phyloP scores from a whole-genome alignment of 257 asterid genomes.

The Ajuga chamaepitys region DNA sequence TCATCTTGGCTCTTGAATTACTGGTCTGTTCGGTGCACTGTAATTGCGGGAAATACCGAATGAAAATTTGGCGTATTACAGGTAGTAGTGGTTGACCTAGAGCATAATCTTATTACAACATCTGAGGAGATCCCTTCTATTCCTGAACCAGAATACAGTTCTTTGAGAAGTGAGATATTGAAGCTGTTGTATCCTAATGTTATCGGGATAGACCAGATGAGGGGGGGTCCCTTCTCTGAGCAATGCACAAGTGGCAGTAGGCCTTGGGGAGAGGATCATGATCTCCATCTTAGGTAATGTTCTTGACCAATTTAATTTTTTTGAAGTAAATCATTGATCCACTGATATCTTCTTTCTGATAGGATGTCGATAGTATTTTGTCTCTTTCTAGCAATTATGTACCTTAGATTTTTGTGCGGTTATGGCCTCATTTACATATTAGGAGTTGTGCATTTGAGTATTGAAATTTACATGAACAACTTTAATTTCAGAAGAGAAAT shows the following conservation, averaged over 20 bases:
- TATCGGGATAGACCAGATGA: constrained; percentile 82
- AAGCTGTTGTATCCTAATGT: constrained; percentile 73
- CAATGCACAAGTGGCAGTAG: constrained; percentile 41
- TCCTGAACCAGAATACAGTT: constrained; percentile 83
- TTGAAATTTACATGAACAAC: not conserved
- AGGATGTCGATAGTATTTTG: constrained; percentile 6
- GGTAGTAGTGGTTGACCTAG: constrained; percentile 95
- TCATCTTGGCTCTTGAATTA: not conserved
- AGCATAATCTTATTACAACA: constrained; percentile 73
- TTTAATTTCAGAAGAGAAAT: not conserved
- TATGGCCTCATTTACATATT: not conserved
- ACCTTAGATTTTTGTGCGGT: not conserved
- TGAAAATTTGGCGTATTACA: constrained; percentile 27
- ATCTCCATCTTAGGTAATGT: constrained; percentile 71
- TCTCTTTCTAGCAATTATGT: not conserved
- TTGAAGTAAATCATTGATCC: constrained; percentile 6
- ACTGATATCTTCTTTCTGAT: constrained; percentile 8
- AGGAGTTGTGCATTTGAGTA: constrained; percentile 1
- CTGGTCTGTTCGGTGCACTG: not conserved
- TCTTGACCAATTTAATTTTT: constrained; percentile 15
- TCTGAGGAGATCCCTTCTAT: constrained; percentile 84
- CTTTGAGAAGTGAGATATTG: constrained; percentile 65
- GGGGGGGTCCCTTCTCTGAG: constrained; percentile 38
- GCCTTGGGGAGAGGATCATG: constrained; percentile 86
- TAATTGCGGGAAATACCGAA: not conserved